These are phyloP conservation scores for Mycena alexandri DNA, from an alignment of 768 basidiomycete genomes.

Conservation along the genomic window DNA sequence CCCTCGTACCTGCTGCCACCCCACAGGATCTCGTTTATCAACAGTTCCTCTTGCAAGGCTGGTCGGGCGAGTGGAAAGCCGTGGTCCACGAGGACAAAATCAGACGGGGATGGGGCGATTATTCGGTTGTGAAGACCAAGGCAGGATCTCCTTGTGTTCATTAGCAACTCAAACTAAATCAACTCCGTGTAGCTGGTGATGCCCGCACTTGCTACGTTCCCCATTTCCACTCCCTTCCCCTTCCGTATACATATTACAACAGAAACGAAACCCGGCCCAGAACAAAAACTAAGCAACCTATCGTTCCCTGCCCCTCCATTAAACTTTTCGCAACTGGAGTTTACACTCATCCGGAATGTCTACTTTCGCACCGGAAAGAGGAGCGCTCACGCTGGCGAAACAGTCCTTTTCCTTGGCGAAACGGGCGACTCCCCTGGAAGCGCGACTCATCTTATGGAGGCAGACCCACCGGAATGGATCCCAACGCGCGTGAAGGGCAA, in stretches of 20 bases:
- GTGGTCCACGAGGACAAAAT: constrained; percentile 20
- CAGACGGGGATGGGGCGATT: constrained; percentile 26
- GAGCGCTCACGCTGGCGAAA: neutral
- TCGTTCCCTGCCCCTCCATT: constrained; percentile 23
- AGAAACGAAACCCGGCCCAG: constrained; percentile 22
- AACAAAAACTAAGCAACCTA: constrained; percentile 8
- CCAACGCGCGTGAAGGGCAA: constrained; percentile 1
- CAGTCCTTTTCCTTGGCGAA: constrained; percentile 7
- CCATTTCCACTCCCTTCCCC: constrained; percentile 22
- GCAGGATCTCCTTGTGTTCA: neutral
- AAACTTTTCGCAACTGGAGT: constrained; percentile 14
- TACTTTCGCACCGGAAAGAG: neutral
- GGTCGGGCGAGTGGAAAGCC: constrained; percentile 21
- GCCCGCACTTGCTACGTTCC: constrained; percentile 23
- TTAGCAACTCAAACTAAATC: neutral
- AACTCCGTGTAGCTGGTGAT: constrained; percentile 12
- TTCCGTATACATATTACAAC: constrained; percentile 23
- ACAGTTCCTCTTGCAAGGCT: constrained; percentile 13
- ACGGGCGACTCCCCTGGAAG: constrained; percentile 13
- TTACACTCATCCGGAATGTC: constrained; percentile 18
- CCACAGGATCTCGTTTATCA: constrained; percentile 6
- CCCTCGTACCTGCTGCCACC: constrained; percentile 14
- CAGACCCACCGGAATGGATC: constrained; percentile 26
- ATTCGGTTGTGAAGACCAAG: constrained; percentile 22
- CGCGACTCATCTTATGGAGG: neutral